Base-by-base conservation (phyloP, 2,329 filamentous ascomycete genomes). In the Cladosporium phlei region DNA sequence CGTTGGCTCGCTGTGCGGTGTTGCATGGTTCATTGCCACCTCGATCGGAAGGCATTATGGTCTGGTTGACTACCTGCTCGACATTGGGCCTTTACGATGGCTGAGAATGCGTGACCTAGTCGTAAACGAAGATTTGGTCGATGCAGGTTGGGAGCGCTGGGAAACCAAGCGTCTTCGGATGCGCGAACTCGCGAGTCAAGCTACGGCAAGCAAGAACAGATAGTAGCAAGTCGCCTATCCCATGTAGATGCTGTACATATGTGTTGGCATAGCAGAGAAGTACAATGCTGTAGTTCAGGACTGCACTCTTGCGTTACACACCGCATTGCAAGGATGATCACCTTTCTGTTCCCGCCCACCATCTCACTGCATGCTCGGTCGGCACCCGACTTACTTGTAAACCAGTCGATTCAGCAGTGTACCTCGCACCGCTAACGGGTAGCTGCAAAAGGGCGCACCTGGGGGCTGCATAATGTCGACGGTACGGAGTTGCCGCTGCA, bases 131-230 rank as follows among this genome's bases (percentile, higher is more conserved):
- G 91, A 97, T 67, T 69, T 95, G 57, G 84, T 84, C 25, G 88
- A 95, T 70, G 85, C 89, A 32, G 93, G 93, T 2, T 98, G 91
- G 91, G 87, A 90, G 68, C 84, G 86, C 63, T 97, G 90, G 88
- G 83, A 91, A 66, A 30, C 22, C 10, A 47, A 21, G 9, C 28
- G 45, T n/a, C 28, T 38, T 6, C 35, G 30, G 3, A 32, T 20
- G n/a, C 44, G 44, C 28, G 44, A 24, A 16, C 25, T 45, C 12
- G 20, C 30, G 4, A 27, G 25, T n/a, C n/a, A 37, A 6, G 19
- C 10, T 17, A 21, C 17, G 11, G 24, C 10, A 40, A 4, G 24
- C 32, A 45, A 45, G 22, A 37, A 28, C 24, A 34, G 27, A 22
- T 45, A 45, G 24, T 22, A 28, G 2, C 11, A 8, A 5, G 16